Percentiles rank a stretch among this genome's conserved stretches.
Conservation (phyloP, 805 yeast species). For the Sporopachydermia quercuum region DNA sequence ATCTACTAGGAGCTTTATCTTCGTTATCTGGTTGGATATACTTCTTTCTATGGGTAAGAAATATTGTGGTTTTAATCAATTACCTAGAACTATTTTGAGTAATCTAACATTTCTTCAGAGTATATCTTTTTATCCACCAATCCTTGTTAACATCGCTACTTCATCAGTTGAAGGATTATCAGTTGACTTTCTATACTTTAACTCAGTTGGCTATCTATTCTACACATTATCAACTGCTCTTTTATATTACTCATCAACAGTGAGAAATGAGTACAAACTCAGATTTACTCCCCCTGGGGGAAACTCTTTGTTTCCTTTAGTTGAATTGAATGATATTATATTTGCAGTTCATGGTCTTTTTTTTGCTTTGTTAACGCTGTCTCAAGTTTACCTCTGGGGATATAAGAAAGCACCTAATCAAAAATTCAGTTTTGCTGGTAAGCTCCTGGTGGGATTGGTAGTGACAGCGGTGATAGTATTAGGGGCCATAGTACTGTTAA, state of each 20-base stretch:
- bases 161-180: slow-evolving; percentile 22
- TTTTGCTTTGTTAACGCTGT: slow-evolving; percentile 19
- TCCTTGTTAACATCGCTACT: slow-evolving; percentile 16
- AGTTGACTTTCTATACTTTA: slow-evolving; percentile 20
- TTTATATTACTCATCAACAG: slow-evolving; percentile 17
- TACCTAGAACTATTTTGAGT: slow-evolving; percentile 16
- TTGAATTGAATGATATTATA: slow-evolving; percentile 27
- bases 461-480: neutral
- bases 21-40: slow-evolving; percentile 11
- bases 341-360: slow-evolving; percentile 30
- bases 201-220: slow-evolving; percentile 20
- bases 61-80: neutral
- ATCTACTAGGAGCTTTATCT: slow-evolving; percentile 5
- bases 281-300: slow-evolving; percentile 11
- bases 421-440: slow-evolving; percentile 13
- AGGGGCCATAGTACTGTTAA: neutral
- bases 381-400: slow-evolving; percentile 23
- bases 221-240: slow-evolving; percentile 18
- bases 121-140: slow-evolving; percentile 22
- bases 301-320: slow-evolving; percentile 19
- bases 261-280: slow-evolving; percentile 20
- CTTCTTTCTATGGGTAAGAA: slow-evolving; percentile 11
- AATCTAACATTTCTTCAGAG: no score
- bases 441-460: slow-evolving; percentile 8
- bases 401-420: slow-evolving; percentile 19